Conservation (phyloP, 306 rosid species). For the Corylus heterophylla region DNA sequence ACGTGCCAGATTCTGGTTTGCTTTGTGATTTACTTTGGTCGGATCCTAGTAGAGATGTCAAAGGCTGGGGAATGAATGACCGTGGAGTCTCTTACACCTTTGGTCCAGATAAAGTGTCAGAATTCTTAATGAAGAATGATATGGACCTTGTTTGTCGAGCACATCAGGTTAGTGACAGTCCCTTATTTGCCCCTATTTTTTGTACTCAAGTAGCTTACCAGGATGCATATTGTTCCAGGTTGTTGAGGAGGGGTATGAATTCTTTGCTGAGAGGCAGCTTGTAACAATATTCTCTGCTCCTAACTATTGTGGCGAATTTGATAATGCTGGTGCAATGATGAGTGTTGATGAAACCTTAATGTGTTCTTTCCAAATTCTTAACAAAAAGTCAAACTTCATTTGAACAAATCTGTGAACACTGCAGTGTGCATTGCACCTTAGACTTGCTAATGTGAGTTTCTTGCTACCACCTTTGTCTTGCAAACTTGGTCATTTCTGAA, state of each 20-base stretch:
- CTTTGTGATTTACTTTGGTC: constrained; percentile 49
- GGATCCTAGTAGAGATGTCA: constrained; percentile 40
- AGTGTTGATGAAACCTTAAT: constrained; percentile 45
- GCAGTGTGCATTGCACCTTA: constrained; percentile 5
- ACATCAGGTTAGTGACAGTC: constrained; percentile 29
- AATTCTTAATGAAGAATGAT: constrained; percentile 40
- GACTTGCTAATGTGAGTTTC: constrained; percentile 24
- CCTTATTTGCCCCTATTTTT: background rate
- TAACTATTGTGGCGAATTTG: constrained; percentile 46
- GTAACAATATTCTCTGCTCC: constrained; percentile 50
- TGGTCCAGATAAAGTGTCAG: constrained; percentile 37
- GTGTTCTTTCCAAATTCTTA: constrained; percentile 47
- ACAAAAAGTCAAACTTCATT: constrained; percentile 29
- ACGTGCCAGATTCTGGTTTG: constrained; percentile 43
- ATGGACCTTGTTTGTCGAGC: constrained; percentile 50
- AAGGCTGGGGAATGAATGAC: constrained; percentile 51
- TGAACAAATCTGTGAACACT: constrained; percentile 20
- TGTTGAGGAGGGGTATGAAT: constrained; percentile 46
- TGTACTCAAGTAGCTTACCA: background rate
- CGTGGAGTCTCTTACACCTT: constrained; percentile 47
- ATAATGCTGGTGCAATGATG: constrained; percentile 48
- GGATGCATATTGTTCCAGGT: constrained; percentile 31
- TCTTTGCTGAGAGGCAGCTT: constrained; percentile 48
- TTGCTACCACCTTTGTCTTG: background rate
- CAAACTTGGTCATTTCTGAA: background rate